phyloP scores from a whole-genome alignment of 192 early-diverging fungal species.

The Backusella morwellensis region DNA sequence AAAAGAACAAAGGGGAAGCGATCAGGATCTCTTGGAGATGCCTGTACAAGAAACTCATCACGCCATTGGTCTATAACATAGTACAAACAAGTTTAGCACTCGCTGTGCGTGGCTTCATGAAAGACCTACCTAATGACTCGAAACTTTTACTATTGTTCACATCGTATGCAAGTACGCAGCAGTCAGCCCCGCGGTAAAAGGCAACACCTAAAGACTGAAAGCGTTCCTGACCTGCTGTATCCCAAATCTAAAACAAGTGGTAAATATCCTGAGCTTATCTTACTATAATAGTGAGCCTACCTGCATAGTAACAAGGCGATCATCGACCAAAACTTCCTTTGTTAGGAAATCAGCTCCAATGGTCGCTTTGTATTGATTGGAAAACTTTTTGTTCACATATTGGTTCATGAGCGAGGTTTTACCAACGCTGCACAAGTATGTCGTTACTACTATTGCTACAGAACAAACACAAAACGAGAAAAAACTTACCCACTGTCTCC shows the following conservation, averaged over 20 bases:
- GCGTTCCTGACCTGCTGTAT: constrained; percentile 98
- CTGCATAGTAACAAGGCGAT: constrained; percentile 90
- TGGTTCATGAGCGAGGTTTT: constrained; percentile 99
- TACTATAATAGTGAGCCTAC: constrained; percentile 36
- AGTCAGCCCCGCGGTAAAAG: constrained; percentile 98
- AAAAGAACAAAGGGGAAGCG: constrained; percentile 99
- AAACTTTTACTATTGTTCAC: constrained; percentile 94
- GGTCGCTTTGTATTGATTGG: constrained; percentile 97
- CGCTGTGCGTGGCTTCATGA: not conserved
- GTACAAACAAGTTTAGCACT: not conserved
- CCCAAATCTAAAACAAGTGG: constrained; percentile 79
- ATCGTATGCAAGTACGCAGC: constrained; percentile 96
- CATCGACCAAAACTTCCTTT: constrained; percentile 95
- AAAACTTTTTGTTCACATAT: constrained; percentile 97
- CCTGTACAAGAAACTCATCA: constrained; percentile 98
- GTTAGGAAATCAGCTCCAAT: constrained; percentile 99
- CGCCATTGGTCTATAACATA: constrained; percentile 77
- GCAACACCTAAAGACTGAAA: constrained; percentile 99
- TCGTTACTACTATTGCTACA: not conserved
- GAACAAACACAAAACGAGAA: not conserved
- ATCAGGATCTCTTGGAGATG: constrained; percentile 88
- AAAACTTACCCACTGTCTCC: constrained; percentile 74
- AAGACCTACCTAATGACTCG: constrained; percentile 68
- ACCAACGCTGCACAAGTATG: constrained; percentile 62
- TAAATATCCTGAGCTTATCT: not conserved